Evolutionary conservation across 768 basidiomycete species (phyloP), one percentile per base, ranked within the genome.

Genomic region (Leccinum fibrillosum): DNA sequence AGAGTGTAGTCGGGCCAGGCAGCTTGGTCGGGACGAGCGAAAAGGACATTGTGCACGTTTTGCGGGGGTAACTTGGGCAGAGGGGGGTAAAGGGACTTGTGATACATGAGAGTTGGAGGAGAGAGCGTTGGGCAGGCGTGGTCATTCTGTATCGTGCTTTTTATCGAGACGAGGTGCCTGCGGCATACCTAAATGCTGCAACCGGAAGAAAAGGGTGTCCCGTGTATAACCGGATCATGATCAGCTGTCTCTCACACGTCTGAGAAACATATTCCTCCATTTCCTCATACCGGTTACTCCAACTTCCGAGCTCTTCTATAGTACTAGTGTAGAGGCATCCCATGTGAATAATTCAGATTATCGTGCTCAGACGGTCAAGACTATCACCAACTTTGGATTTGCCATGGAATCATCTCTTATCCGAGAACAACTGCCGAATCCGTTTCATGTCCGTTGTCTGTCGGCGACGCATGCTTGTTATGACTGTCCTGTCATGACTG

Each of bases 81-180:
- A 0, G 82, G 76, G 5, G 85, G 83, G 61, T 76, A 88, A 34
- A 74, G 72, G 5, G 88, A 89, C 59, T 78, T 82, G 67, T 86
- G 59, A 64, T 79, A 71, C 86, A 89, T 87, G 59, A 8, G 19
- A 8, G 39, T 19, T 9, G 1, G 42, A 13, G 23, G 19, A 12
- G 49, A 44, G 10, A 53, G 35, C 8, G 52, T 52, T 47, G 19
- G 21, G 2, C 26, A 39, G 39, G 37, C 11, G 28, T 52, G 21
- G 19, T 32, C 56, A 39, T 51, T 15, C 34, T 23, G 11, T 21
- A n/a, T 9, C 35, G 9, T 5, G 42, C 12, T 32, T 54, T 64
- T 62, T 64, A 64, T 59, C 13, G 39, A 13, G 3, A 28, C 10
- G 11, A 15, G 34, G 19, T 2, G n/a, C 10, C n/a, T 10, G 32